Base-by-base conservation (phyloP, 1,139 yeast genomes). In the Insectozyma bohioensis region DNA sequence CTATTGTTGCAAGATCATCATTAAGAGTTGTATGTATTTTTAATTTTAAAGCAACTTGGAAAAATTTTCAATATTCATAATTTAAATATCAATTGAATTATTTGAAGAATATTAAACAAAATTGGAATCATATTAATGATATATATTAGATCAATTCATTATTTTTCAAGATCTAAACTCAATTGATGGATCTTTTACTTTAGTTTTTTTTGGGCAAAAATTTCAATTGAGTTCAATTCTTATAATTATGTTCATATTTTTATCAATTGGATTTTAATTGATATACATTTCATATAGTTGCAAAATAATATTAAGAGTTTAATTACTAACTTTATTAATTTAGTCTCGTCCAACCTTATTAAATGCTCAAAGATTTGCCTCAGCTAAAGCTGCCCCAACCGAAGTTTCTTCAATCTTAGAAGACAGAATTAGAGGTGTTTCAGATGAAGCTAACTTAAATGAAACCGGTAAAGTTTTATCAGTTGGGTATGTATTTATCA, bases 391-490 rank as follows among this genome's bases (percentile, higher is more conserved):
- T 61, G 90, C 95, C 56, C 97, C 99, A 65, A 92, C 98, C 55
- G 99, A 94, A 77, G 98, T 94, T 54, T 88, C 98, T 53, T 87
- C 97, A 45, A 92, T 94, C 74, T 82, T 94, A 63, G 98, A 94
- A 78, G 96, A 92, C 72, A 88, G 95, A 77, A 94, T 94, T 79
- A 88, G 96, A 78, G 98, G 98, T 74, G 94, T 92, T 56, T 83
- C 96, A 52, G 95, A 87, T 59, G 97, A 90, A 72, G 88, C 97
- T 58, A 82, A 87, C 83, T 84, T 94, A 61, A 88, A 92, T 74
- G 98, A 94, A 78, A 94, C 98, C 67, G 99, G 99, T 71, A 88
- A 95, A 75, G 98, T 94, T 63, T 80, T 94, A 65, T 85, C 97
- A 54, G 97, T 94, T 64, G 97, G 87, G 86, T 80, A 75, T 56